These are phyloP conservation scores for Tolypocladium tundrense DNA, from an alignment of 2,329 filamentous ascomycete genomes.

Conservation along the genomic window DNA sequence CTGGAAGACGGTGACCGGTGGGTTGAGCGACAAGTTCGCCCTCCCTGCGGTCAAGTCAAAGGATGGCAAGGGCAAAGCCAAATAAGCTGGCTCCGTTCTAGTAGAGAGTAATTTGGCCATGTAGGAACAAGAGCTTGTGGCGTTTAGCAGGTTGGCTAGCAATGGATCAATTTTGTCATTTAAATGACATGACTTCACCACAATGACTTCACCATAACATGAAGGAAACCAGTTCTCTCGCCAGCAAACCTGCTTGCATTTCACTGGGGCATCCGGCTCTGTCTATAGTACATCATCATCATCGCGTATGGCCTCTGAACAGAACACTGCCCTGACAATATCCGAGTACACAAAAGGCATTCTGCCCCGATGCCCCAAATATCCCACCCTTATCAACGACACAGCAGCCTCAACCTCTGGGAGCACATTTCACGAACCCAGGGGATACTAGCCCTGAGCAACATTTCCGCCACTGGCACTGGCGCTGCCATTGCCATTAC, in stretches of 20 bases:
- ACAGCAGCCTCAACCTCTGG: neutral
- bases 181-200: neutral
- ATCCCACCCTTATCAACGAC: neutral
- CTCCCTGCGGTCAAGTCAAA: constrained; percentile 59
- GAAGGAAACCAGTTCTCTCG: neutral
- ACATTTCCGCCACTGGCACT: constrained; percentile 5
- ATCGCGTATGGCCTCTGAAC: neutral
- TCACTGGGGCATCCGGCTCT: neutral
- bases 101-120: neutral
- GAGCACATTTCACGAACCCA: constrained; percentile 1
- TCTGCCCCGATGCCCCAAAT: neutral
- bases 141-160: constrained; percentile 8
- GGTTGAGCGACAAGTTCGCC: constrained; percentile 52
- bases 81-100: neutral
- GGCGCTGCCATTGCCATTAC: constrained; percentile 8
- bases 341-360: neutral
- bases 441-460: constrained; percentile 3
- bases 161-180: neutral
- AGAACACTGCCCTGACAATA: neutral
- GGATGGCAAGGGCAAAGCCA: constrained; percentile 15
- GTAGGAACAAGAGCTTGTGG: constrained; percentile 6
- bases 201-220: neutral
- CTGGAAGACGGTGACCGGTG: constrained; percentile 57
- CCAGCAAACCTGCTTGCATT: neutral
- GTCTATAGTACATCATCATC: neutral